Evolutionary conservation across 768 basidiomycete species (phyloP).

Genomic region (Crepidotus variabilis): DNA sequence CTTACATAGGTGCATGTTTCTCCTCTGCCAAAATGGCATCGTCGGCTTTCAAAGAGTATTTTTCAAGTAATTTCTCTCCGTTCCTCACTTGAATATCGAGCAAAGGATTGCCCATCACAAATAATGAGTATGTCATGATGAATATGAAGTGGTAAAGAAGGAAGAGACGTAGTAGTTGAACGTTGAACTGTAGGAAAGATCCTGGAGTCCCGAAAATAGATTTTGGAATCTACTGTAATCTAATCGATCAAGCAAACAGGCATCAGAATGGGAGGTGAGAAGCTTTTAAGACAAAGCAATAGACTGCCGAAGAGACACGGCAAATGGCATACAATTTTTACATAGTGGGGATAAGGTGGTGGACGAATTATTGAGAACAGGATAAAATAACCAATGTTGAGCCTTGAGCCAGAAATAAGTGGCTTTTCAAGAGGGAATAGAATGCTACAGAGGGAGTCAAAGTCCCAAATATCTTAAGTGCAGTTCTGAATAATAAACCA

Average conservation of each 20-base stretch:
- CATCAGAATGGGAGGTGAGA: no score
- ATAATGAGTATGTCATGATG: conserved; percentile 58
- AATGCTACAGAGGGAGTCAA: no score
- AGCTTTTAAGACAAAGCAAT: no score
- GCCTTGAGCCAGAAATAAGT: no score
- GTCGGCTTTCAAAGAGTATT: conserved; percentile 90
- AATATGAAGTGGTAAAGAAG: background rate
- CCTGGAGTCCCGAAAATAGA: background rate
- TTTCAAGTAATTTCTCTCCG: conserved; percentile 80
- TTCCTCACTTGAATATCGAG: conserved; percentile 93
- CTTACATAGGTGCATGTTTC: conserved; percentile 85
- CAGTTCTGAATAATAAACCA: conserved; percentile 1
- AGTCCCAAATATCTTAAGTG: background rate
- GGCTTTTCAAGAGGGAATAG: no score
- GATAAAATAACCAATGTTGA: no score
- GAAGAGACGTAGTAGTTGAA: conserved; percentile 1
- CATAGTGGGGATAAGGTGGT: no score
- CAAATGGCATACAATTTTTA: no score
- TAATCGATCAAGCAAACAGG: background rate
- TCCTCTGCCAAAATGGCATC: conserved; percentile 94
- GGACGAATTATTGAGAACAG: no score
- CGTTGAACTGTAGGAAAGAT: conserved; percentile 2
- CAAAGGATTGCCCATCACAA: conserved; percentile 94
- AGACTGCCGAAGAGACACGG: no score
- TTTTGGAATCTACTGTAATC: background rate